Evolutionary conservation across 2,329 filamentous ascomycete genomes (phyloP).

Genomic region (Mycosphaerelloides madeirae): DNA sequence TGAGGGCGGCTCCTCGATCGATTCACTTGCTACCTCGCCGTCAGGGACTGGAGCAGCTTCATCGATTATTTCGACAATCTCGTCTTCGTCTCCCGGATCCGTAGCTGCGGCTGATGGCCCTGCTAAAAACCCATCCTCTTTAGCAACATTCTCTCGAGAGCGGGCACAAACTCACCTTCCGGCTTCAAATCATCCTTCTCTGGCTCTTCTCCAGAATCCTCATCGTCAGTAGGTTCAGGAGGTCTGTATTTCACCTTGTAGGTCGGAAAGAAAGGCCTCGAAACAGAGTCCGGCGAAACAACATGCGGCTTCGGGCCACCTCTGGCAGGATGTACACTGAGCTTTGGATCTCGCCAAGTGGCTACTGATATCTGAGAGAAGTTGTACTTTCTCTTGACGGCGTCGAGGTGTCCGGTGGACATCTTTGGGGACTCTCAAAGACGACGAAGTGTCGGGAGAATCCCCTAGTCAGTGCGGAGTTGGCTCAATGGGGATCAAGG

Average conservation of each 20-base stretch:
- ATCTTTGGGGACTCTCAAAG: conserved; percentile 3
- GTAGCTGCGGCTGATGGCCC: background rate
- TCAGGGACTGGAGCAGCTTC: background rate
- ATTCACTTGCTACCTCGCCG: background rate
- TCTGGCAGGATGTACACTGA: conserved; percentile 23
- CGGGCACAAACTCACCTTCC: background rate
- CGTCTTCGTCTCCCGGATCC: background rate
- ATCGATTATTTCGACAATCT: conserved; percentile 9
- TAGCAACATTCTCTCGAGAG: background rate
- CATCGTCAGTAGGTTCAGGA: conserved; percentile 26
- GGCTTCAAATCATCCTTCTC: conserved; percentile 6
- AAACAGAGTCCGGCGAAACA: conserved; percentile 21
- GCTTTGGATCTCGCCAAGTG: conserved; percentile 25
- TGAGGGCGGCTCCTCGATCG: background rate
- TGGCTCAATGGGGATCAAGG: conserved; percentile 2
- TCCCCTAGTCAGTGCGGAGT: no score
- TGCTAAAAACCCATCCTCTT: background rate
- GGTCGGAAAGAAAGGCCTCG: conserved; percentile 18
- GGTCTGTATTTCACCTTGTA: conserved; percentile 24
- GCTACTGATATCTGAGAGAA: conserved; percentile 23
- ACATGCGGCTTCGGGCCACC: conserved; percentile 21
- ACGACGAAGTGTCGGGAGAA: no score
- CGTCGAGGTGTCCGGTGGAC: conserved; percentile 12
- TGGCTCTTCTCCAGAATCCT: conserved; percentile 17
- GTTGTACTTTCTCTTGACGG: conserved; percentile 21